Conservation (phyloP, 192 early-diverging fungal species). For the Kickxella alabastrina region DNA sequence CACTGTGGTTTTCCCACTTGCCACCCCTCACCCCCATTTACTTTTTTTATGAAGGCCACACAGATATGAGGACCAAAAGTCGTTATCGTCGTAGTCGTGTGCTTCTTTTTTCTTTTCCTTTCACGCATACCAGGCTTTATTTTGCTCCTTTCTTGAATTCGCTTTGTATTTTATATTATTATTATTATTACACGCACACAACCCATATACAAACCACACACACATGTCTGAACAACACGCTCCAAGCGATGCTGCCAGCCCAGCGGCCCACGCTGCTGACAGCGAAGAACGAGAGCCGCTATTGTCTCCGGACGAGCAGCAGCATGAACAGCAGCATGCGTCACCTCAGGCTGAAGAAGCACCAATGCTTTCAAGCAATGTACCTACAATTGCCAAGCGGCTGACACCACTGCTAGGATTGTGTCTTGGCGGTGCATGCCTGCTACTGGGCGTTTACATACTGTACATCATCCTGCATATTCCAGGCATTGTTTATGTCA, state of each 20-base stretch:
- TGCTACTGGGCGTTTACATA: slow-evolving; percentile 27
- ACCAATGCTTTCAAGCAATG: background rate
- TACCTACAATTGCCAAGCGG: background rate
- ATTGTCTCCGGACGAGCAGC: background rate
- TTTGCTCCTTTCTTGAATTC: too few species aligned
- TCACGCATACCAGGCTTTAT: too few species aligned
- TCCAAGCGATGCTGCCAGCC: background rate
- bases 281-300: slow-evolving; percentile 25
- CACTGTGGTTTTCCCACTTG: too few species aligned
- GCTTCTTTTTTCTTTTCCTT: too few species aligned
- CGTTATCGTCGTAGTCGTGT: too few species aligned
- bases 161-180: too few species aligned
- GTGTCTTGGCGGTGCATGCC: slow-evolving; percentile 18
- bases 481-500: slow-evolving; percentile 12
- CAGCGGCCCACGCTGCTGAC: background rate
- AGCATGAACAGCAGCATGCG: background rate
- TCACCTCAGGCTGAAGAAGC: background rate
- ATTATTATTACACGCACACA: too few species aligned
- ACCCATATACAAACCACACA: too few species aligned
- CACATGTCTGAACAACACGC: background rate
- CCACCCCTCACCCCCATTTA: too few species aligned
- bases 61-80: too few species aligned
- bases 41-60: too few species aligned
- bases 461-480: slow-evolving; percentile 25
- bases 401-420: slow-evolving; percentile 9